Evolutionary conservation across 2,329 filamentous ascomycete genomes (phyloP).

Genomic region (Lachnellula subtilissima): DNA sequence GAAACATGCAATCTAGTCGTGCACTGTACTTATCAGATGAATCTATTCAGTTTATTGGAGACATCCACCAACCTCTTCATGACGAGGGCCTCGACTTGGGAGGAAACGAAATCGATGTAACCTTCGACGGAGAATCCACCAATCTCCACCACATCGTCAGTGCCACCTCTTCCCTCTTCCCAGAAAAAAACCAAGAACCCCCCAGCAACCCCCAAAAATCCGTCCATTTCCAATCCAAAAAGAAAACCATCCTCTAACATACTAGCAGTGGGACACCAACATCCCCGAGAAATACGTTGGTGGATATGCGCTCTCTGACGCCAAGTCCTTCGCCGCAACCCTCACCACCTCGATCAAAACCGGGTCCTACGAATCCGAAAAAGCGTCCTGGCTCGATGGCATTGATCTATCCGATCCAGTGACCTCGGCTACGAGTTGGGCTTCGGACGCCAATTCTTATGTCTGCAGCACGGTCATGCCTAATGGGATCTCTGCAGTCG

Average conservation of each 20-base stretch:
- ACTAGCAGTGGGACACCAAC: slow-evolving; percentile 47
- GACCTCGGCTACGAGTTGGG: slow-evolving; percentile 52
- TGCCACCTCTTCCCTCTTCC: neutral
- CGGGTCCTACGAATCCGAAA: slow-evolving; percentile 45
- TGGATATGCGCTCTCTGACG: slow-evolving; percentile 44
- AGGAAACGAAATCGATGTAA: slow-evolving; percentile 63
- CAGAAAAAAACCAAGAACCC: no score
- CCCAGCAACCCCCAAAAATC: neutral
- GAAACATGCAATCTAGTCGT: neutral
- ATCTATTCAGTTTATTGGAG: slow-evolving; percentile 46
- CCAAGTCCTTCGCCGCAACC: slow-evolving; percentile 51
- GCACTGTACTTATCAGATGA: neutral
- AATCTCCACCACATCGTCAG: slow-evolving; percentile 63
- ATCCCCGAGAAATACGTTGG: slow-evolving; percentile 62
- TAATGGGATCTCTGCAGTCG: slow-evolving; percentile 51
- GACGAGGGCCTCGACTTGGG: slow-evolving; percentile 60
- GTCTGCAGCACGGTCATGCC: slow-evolving; percentile 60
- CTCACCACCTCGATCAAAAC: slow-evolving; percentile 50
- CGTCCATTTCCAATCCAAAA: neutral
- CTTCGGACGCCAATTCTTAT: slow-evolving; percentile 56
- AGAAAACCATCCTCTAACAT: no score
- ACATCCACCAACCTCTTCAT: slow-evolving; percentile 65
- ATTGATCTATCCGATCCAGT: slow-evolving; percentile 18
- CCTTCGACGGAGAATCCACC: slow-evolving; percentile 48
- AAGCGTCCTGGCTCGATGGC: slow-evolving; percentile 16